A percentile compares a stretch with the other conserved stretches of the same genome.
Evolutionary conservation across 306 rosid species (phyloP).

Genomic region (Pueraria montana): DNA sequence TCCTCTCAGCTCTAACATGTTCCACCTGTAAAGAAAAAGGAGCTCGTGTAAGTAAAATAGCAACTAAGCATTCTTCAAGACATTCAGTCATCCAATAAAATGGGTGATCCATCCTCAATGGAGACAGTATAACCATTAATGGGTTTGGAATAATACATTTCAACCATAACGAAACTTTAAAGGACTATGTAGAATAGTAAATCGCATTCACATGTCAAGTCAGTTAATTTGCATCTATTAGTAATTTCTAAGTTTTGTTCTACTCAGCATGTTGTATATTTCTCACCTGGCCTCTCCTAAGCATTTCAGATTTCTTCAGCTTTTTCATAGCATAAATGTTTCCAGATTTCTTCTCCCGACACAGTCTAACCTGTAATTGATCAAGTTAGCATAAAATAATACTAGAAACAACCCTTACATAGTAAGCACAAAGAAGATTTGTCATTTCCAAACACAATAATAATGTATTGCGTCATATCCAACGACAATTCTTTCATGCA

Average conservation of each 20-base stretch:
- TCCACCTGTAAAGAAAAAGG: constrained; percentile 74
- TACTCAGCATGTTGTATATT: constrained; percentile 32
- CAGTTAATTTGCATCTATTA: constrained; percentile 32
- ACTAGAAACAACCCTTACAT: constrained; percentile 31
- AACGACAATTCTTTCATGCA: constrained; percentile 44
- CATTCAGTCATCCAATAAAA: constrained; percentile 40
- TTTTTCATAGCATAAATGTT: constrained; percentile 98
- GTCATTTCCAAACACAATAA: constrained; percentile 44
- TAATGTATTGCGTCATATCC: constrained; percentile 29
- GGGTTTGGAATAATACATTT: constrained; percentile 26
- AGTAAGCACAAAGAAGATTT: constrained; percentile 31
- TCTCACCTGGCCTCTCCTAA: constrained; percentile 96
- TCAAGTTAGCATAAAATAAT: constrained; percentile 46
- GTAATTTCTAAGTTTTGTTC: constrained; percentile 38
- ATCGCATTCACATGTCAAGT: constrained; percentile 11
- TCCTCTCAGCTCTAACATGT: constrained; percentile 99
- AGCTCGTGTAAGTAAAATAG: constrained; percentile 34
- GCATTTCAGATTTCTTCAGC: constrained; percentile 98
- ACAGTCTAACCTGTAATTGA: constrained; percentile 86
- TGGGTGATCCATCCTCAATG: constrained; percentile 38
- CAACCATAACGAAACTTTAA: constrained; percentile 24
- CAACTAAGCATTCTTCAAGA: constrained; percentile 39
- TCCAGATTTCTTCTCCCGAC: constrained; percentile 99
- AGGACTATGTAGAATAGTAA: constrained; percentile 10
- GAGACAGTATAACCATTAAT: constrained; percentile 25